Base-by-base conservation (phyloP, 1,284 basidiomycete genomes). In the Psilocybe mexicana region DNA sequence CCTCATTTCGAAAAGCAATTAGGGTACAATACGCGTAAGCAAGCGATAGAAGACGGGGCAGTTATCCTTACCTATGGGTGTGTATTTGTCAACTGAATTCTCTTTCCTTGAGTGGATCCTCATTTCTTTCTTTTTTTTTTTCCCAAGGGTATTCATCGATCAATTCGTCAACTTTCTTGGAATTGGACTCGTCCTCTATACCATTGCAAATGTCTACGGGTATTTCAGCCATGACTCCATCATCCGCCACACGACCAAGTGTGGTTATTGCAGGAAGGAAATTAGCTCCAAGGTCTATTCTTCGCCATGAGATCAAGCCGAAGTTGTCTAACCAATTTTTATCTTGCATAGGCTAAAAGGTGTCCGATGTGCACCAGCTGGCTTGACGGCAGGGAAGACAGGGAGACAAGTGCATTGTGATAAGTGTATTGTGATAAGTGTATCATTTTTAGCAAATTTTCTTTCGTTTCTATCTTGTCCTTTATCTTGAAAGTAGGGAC, bases 21-120 rank as follows among this genome's bases (percentile, higher is more conserved):
- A n/a, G 68, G 4, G 2, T 77, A 76, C 52, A 76, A 76, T 48
- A 77, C 75, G 1, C 63, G 75, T 10, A 54, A 68, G 36, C 75
- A 76, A 52, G 75, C 75, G 3, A 61, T 69, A 1, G 72, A 69
- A 1, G 74, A 77, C 47, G 75, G 75, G 5, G 74, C 75, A 11
- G 69, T 76, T 1, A 71, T 72, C 2, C 61, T 75, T 36, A 69
- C 69, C 14, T 76, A 70, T 24, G 75, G 75, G 69, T 70, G 47
- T 25, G 52, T 40, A 26, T 12, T 45, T 1, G 2, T 44, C 51
- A 7, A 4, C 45, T 52, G 23, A 46, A 14, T 18, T 18, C 18
- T 18, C 18, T 18, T 18, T 18, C 18, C 18, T 18, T 18, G 18
- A 36, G 14, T 33, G 14, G 24, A 18, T 7, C 14, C 14, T 14